Base-by-base conservation (phyloP, 208 protist species). In the Crithidia thermophila region DNA sequence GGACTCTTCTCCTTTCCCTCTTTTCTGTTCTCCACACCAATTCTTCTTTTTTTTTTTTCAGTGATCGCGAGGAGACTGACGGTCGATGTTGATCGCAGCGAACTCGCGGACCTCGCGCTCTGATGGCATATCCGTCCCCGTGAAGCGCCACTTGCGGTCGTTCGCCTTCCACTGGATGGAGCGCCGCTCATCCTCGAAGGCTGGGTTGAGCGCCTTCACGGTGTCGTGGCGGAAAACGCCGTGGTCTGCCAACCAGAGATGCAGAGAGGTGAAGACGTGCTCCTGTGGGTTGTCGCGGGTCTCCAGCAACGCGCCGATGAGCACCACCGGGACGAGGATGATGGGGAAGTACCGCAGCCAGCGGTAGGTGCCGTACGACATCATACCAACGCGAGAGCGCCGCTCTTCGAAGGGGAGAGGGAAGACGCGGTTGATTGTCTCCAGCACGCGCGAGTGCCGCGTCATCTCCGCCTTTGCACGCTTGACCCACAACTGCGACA, bases 401-500 rank as follows among this genome's bases (percentile, higher is more conserved):
- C 90, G 85, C 70, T 95, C 87, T 79, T 95, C 87, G 68, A 93
- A 95, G 0, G 90, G 90, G 64, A 94, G 67, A 4, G 90, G 90
- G 42, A 93, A 91, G 27, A 95, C 80, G 49, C 90, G 85, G 59
- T 92, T 93, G 61, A 95, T 77, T 8, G 87, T 93, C 55, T 93
- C 85, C 37, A 93, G 72, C 25, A 93, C 62, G 25, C 87, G 82
- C 50, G 87, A 92, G 71, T 94, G 87, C 39, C 90, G 82, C 49
- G 85, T 82, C 67, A 93, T 82, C 80, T 92, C 90, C 36, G 85
- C 87, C 77, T 92, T 92, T 10, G 90, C 87, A 20, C 86, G 85
- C 64, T 95, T 95, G 61, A 95, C 87, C 88, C 87, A 95, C 36
- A 95, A 62, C 43, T 93, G 87, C 37, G 90, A 95, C 90, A 95